These are phyloP conservation scores for Sequoiadendron giganteum DNA, from an alignment of 75 land plant genomes.

Conservation along the genomic window DNA sequence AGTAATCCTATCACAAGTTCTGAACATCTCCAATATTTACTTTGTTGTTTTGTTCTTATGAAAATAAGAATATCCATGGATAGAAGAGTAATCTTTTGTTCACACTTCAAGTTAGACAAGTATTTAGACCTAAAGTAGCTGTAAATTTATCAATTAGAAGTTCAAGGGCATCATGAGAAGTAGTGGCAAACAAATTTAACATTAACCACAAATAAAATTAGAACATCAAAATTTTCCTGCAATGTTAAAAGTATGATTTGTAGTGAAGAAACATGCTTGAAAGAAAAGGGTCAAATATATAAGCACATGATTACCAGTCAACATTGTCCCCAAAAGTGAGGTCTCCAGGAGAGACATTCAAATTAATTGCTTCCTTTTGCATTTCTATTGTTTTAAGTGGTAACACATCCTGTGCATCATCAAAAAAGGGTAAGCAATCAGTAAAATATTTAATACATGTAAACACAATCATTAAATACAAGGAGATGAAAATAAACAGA, in stretches of 20 bases:
- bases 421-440: neutral
- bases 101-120: neutral
- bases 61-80: too few relatives aligned
- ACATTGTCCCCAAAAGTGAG: conserved; percentile 63
- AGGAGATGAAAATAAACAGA: neutral
- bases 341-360: conserved; percentile 70
- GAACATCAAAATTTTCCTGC: neutral
- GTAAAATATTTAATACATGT: neutral
- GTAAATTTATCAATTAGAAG: neutral
- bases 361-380: conserved; percentile 49
- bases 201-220: neutral
- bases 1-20: neutral
- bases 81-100: neutral
- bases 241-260: neutral
- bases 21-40: neutral
- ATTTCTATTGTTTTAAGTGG: conserved; percentile 17
- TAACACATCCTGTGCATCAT: neutral
- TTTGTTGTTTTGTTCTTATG: neutral
- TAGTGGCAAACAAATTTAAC: neutral
- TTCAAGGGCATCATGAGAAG: neutral
- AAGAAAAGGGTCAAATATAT: neutral
- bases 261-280: neutral
- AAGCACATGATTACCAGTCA: conserved; percentile 36
- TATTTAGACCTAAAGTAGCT: neutral
- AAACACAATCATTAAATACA: neutral